Conservation (phyloP, 2,329 filamentous ascomycete genomes). For the Plectosphaerella plurivora region DNA sequence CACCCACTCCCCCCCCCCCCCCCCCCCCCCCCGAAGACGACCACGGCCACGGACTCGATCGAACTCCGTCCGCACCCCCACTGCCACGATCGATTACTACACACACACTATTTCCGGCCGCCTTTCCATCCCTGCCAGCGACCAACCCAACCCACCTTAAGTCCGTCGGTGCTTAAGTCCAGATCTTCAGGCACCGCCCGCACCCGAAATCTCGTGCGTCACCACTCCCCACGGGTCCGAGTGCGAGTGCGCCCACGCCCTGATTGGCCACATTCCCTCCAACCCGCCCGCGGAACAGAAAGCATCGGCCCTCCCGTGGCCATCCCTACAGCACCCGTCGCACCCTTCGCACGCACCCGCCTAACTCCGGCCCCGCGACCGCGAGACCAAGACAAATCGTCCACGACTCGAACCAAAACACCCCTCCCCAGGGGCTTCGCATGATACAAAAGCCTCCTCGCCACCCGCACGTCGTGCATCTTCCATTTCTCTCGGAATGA, state of each 20-base stretch:
- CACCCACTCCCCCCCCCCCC: too few relatives aligned
- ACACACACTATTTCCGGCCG: neutral
- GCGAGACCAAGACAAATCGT: neutral
- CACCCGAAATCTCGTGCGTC: neutral
- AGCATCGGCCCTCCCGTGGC: neutral
- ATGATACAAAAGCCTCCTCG: neutral
- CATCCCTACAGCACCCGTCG: neutral
- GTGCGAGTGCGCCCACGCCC: neutral
- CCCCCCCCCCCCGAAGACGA: too few relatives aligned
- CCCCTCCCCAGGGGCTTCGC: neutral
- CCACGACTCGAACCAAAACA: neutral
- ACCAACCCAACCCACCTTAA: neutral
- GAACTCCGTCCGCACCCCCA: neutral
- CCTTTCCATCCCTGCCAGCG: neutral
- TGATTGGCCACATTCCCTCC: neutral
- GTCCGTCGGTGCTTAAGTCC: neutral
- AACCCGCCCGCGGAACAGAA: neutral
- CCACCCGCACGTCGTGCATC: slow-evolving; percentile 1
- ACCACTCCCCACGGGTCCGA: neutral
- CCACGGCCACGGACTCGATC: too few relatives aligned
- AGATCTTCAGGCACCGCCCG: neutral
- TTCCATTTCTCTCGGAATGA: slow-evolving; percentile 32
- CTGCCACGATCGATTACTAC: neutral
- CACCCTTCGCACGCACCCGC: neutral
- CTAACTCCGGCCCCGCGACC: neutral